Base-by-base conservation (phyloP, 192 early-diverging fungal species). In the Rhizophagus clarus region DNA sequence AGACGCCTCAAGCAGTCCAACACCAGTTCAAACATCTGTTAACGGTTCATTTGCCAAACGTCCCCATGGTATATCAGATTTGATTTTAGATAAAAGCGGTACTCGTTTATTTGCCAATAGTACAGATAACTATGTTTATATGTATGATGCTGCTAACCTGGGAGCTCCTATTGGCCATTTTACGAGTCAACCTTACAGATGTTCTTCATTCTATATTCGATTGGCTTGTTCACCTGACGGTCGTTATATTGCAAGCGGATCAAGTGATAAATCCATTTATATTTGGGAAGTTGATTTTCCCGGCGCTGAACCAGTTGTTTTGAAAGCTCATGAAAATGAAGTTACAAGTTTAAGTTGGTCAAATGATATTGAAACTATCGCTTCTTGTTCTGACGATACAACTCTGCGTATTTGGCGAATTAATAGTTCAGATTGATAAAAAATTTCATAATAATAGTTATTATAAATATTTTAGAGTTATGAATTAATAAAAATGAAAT, bases 271-370 rank as follows among this genome's bases (percentile, higher is more conserved):
- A 29, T 77, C 66, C 17, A 82, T 95, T 26, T 91, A 91, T 75
- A 84, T 94, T 15, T 97, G 94, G 94, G 93, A 83, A 79, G 82
- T 90, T 26, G 89, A 76, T 80, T 80, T 73, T 20, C 81, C 83
- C 4, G 62, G 77, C 17, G 70, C 83, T 31, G 78, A 84, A 9
- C 85, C 90, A 15, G 56, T 86, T 1, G 80, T 88, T 72, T 88
- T 94, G 49, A 80, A 88, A 72, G 93, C 84, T 4, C 94, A 95
- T 83, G 72, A 79, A 12, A 82, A 86, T 29, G 92, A 92, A 79
- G 91, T 91, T 14, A 91, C 92, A 0, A 87, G 88, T 32, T 90
- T 96, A n/a, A 84, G 86, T 42, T 96, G 95, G 95, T 86, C 86
- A 40, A 82, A 78, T 12, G 78, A 86, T 42, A 69, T 83, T 7